These are phyloP conservation scores for Trichoderma afroharzianum DNA, from an alignment of 2,329 filamentous ascomycete genomes.

Conservation along the genomic window DNA sequence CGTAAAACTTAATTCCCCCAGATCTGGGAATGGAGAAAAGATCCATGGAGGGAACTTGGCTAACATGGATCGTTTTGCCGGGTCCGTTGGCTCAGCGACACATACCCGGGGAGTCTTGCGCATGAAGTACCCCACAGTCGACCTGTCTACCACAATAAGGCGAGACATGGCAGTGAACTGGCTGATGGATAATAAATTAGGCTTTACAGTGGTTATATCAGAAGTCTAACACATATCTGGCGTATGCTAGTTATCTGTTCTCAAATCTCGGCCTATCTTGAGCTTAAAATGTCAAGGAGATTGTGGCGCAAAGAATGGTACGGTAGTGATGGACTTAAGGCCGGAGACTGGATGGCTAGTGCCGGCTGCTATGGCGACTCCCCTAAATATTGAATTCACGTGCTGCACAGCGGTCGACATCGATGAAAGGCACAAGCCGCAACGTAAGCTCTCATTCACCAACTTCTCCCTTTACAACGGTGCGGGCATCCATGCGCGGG, in stretches of 20 bases:
- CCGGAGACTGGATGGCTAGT: not conserved
- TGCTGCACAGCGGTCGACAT: not conserved
- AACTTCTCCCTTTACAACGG: not conserved
- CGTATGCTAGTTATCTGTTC: not conserved
- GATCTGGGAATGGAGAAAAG: not conserved
- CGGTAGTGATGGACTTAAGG: not conserved
- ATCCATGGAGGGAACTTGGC: not conserved
- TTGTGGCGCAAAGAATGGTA: not conserved
- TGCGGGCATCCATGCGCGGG: not conserved
- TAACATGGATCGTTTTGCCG: not conserved
- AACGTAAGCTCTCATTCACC: conserved; percentile 2
- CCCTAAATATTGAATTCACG: not conserved
- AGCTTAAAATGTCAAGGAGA: not conserved
- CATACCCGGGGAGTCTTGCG: not conserved
- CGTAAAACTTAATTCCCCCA: not conserved
- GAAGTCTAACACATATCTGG: not conserved
- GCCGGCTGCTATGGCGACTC: not conserved
- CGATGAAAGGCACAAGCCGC: not conserved
- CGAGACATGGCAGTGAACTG: not conserved
- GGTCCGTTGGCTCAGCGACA: too few relatives aligned
- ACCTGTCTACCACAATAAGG: not conserved
- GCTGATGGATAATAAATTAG: not conserved
- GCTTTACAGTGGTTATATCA: not conserved
- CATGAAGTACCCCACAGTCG: not conserved
- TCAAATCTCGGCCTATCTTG: not conserved